Evolutionary conservation across 2,329 filamentous ascomycete genomes (phyloP).

Genomic region (Alternaria hordeiaustralica): DNA sequence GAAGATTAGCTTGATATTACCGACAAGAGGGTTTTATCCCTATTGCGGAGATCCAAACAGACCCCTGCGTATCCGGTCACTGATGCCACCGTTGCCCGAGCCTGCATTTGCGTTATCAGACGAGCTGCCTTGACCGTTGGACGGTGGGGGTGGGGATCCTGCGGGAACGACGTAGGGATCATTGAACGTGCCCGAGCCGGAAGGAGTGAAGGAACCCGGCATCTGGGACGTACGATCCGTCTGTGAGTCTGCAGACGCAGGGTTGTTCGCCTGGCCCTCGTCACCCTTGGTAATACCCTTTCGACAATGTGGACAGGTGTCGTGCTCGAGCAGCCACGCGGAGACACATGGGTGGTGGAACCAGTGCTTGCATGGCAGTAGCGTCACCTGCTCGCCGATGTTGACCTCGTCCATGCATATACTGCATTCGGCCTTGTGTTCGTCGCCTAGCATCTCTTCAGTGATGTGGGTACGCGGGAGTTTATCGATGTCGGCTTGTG

Average conservation of each 20-base stretch:
- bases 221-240: slow-evolving; percentile 25
- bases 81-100: slow-evolving; percentile 25
- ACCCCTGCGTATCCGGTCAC: slow-evolving; percentile 44
- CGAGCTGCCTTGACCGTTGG: slow-evolving; percentile 3
- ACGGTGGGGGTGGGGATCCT: slow-evolving; percentile 13
- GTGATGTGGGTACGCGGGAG: slow-evolving; percentile 76
- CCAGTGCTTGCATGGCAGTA: slow-evolving; percentile 90
- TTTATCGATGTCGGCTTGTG: slow-evolving; percentile 73
- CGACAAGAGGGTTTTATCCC: slow-evolving; percentile 8
- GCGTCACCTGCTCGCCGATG: slow-evolving; percentile 74
- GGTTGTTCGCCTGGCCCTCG: slow-evolving; percentile 24
- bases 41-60: slow-evolving; percentile 38
- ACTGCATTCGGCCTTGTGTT: slow-evolving; percentile 79
- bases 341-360: slow-evolving; percentile 85
- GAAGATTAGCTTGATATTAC: slow-evolving; percentile 5
- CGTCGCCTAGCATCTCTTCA: slow-evolving; percentile 70
- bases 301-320: slow-evolving; percentile 87
- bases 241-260: slow-evolving; percentile 2
- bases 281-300: slow-evolving; percentile 55
- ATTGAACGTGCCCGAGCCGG: slow-evolving; percentile 24
- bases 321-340: slow-evolving; percentile 86
- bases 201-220: slow-evolving; percentile 38
- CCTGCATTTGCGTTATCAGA: slow-evolving; percentile 18
- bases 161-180: slow-evolving; percentile 29
- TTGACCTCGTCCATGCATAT: slow-evolving; percentile 92